A percentile compares a stretch with the other conserved stretches of the same genome.
These are phyloP conservation scores for Diaporthe caulivora DNA, from an alignment of 2,329 filamentous ascomycete species.

Conservation along the genomic window DNA sequence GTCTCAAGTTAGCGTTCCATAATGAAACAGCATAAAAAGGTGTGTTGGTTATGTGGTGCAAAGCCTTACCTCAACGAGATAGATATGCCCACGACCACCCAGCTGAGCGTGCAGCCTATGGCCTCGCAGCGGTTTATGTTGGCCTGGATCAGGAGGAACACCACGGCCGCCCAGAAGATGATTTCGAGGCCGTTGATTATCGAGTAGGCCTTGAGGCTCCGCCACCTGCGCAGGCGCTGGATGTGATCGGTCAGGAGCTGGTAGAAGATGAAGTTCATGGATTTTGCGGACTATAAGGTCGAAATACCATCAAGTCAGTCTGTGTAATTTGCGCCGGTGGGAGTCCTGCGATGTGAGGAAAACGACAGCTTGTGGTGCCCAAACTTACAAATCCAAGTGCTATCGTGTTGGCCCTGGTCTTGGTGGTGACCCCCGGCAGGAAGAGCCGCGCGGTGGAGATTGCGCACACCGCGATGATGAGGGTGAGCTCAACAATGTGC, in stretches of 20 bases:
- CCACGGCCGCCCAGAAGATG: conserved; percentile 56
- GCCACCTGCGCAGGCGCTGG: conserved; percentile 50
- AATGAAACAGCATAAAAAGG: too few species aligned
- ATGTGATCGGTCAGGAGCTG: conserved; percentile 54
- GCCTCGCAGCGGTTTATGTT: conserved; percentile 41
- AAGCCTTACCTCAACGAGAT: conserved; percentile 39
- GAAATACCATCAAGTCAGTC: too few species aligned
- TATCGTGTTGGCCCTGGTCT: conserved; percentile 39
- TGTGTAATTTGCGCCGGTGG: too few species aligned
- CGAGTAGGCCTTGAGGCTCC: conserved; percentile 54
- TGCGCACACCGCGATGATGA: conserved; percentile 34
- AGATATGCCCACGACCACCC: conserved; percentile 32
- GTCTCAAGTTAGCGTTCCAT: neutral
- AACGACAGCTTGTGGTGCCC: neutral
- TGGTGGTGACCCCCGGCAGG: conserved; percentile 26
- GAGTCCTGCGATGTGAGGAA: too few species aligned
- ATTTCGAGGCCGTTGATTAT: conserved; percentile 56
- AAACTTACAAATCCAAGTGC: conserved; percentile 42
- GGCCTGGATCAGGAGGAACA: conserved; percentile 46
- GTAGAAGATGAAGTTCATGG: conserved; percentile 55
- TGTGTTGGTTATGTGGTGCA: too few species aligned
- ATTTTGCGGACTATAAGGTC: conserved; percentile 53
- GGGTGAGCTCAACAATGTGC: conserved; percentile 30
- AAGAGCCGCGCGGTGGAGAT: conserved; percentile 34
- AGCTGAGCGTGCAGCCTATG: conserved; percentile 40